phyloP scores from a whole-genome alignment of 805 yeast species.

The Teunomyces atbi region DNA sequence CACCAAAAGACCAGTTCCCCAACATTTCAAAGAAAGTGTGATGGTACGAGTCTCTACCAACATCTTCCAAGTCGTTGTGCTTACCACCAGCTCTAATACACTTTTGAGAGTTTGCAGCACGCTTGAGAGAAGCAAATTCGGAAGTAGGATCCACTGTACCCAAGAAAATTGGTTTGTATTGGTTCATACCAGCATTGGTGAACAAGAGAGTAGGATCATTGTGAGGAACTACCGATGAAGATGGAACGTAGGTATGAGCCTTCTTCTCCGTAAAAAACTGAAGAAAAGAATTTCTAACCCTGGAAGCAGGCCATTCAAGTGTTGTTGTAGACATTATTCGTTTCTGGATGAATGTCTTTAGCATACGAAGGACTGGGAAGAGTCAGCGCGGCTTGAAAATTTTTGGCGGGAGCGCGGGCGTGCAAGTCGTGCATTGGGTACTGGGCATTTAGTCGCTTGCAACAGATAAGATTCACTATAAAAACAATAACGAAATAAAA shows the following conservation, averaged over 20 bases:
- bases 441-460: background rate
- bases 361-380: constrained; percentile 8
- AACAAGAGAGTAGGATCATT: constrained; percentile 96
- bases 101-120: constrained; percentile 95
- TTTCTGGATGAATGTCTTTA: constrained; percentile 13
- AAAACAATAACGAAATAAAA: background rate
- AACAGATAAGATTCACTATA: background rate
- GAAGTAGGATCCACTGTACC: constrained; percentile 97
- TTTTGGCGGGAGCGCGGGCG: background rate
- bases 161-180: constrained; percentile 93
- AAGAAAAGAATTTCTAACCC: constrained; percentile 82
- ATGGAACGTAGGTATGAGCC: constrained; percentile 80
- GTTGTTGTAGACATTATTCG: constrained; percentile 21
- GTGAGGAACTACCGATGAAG: constrained; percentile 94
- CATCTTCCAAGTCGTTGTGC: constrained; percentile 97
- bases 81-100: constrained; percentile 99
- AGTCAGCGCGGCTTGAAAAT: constrained; percentile 4
- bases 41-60: constrained; percentile 96
- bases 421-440: background rate
- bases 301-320: constrained; percentile 41
- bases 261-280: constrained; percentile 66
- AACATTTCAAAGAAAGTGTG: constrained; percentile 99
- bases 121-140: constrained; percentile 75
- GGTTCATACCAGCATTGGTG: constrained; percentile 99
- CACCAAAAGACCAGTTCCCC: constrained; percentile 99